Conservation (phyloP, 306 rosid genomes). For the Nissolia schottii region DNA sequence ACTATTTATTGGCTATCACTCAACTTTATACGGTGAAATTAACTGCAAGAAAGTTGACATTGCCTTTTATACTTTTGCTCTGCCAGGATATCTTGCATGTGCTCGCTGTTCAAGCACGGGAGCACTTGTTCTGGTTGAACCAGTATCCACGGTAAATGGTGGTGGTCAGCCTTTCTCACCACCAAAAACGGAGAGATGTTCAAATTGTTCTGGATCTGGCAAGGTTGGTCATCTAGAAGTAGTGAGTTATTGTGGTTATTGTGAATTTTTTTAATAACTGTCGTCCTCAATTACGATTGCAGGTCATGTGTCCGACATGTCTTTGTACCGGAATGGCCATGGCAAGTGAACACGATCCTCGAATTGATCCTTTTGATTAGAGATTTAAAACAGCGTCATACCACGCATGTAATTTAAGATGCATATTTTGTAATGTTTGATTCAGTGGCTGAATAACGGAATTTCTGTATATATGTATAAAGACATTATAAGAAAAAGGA, state of each 20-base stretch:
- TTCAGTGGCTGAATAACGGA: constrained; percentile 7
- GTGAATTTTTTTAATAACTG: background rate
- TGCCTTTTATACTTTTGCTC: background rate
- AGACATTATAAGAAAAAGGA: background rate
- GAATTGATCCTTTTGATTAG: constrained; percentile 93
- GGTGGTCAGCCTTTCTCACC: constrained; percentile 53
- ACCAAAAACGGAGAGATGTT: constrained; percentile 85
- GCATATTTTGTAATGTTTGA: background rate
- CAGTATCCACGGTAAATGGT: constrained; percentile 53
- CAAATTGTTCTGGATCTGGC: constrained; percentile 95
- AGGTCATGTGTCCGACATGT: constrained; percentile 99
- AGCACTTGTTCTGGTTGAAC: constrained; percentile 65
- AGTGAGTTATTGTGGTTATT: background rate
- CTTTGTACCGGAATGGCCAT: constrained; percentile 99
- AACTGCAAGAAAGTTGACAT: constrained; percentile 11
- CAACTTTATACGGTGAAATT: background rate
- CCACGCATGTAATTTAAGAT: background rate
- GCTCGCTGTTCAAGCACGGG: constrained; percentile 94
- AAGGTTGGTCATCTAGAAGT: constrained; percentile 53
- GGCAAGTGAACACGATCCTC: constrained; percentile 98
- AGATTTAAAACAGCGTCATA: background rate
- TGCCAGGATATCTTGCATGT: constrained; percentile 85
- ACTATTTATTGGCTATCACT: background rate
- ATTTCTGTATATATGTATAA: constrained; percentile 33
- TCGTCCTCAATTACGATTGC: constrained; percentile 17